Conservation (phyloP, 331 rosid genomes). For the Prunus yedoensis region DNA sequence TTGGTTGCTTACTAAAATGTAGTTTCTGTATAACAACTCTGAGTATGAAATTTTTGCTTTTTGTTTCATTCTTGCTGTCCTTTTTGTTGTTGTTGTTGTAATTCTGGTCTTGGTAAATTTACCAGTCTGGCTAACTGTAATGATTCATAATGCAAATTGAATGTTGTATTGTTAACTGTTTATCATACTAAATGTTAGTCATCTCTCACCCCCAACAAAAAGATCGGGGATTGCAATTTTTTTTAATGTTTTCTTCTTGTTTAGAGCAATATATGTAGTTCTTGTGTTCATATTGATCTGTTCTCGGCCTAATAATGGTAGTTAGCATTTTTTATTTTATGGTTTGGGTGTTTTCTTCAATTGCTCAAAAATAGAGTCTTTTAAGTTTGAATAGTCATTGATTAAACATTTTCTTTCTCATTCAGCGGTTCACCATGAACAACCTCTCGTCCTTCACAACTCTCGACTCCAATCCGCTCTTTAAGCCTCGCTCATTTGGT, state of each 20-base stretch:
- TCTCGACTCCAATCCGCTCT: slow-evolving; percentile 34
- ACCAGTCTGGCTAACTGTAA: background rate
- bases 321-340: background rate
- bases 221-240: background rate
- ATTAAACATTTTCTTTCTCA: background rate
- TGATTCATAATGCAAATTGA: background rate
- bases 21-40: background rate
- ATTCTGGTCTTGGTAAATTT: background rate
- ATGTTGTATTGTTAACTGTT: background rate
- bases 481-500: slow-evolving; percentile 6
- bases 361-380: background rate
- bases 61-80: background rate
- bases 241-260: background rate
- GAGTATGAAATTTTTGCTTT: background rate
- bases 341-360: background rate
- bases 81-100: background rate
- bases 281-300: background rate
- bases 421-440: slow-evolving; percentile 23
- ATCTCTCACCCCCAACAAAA: background rate
- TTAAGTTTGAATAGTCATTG: background rate
- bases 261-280: background rate
- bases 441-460: slow-evolving; percentile 45
- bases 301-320: background rate
- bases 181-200: background rate
- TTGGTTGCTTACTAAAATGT: background rate